These are phyloP conservation scores for Trichophyton equinum DNA, from an alignment of 2,329 filamentous ascomycete genomes.

Conservation along the genomic window DNA sequence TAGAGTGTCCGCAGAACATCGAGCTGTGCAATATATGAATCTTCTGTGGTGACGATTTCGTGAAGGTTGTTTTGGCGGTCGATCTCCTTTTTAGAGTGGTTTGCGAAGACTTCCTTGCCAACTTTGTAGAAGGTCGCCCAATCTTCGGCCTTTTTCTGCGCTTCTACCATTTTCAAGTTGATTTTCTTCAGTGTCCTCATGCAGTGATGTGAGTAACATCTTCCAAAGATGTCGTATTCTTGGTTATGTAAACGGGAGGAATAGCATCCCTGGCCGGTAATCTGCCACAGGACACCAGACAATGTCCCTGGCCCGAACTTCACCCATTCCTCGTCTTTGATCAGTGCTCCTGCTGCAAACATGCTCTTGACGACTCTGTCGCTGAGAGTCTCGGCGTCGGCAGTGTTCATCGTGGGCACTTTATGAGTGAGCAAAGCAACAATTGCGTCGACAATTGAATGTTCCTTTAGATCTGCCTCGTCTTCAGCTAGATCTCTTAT, in stretches of 20 bases:
- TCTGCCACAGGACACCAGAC: constrained; percentile 83
- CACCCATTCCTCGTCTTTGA: constrained; percentile 94
- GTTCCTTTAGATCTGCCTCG: constrained; percentile 73
- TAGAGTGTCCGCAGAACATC: constrained; percentile 78
- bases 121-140: constrained; percentile 86
- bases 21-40: constrained; percentile 78
- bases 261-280: constrained; percentile 87
- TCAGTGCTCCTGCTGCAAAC: constrained; percentile 62
- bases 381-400: constrained; percentile 81
- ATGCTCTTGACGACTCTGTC: constrained; percentile 66
- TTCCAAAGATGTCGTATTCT: constrained; percentile 46
- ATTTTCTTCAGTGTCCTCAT: constrained; percentile 91
- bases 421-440: constrained; percentile 85
- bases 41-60: constrained; percentile 88
- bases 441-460: constrained; percentile 74
- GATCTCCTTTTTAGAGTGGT: constrained; percentile 70
- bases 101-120: constrained; percentile 60
- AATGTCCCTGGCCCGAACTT: constrained; percentile 72
- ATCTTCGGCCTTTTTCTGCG: constrained; percentile 58
- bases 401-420: constrained; percentile 95
- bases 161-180: constrained; percentile 62
- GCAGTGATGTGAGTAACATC: constrained; percentile 91
- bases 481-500: constrained; percentile 80
- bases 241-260: constrained; percentile 66
- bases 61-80: constrained; percentile 89